Base-by-base conservation (phyloP, 495 filamentous ascomycete species). In the Margaritispora aquatica region DNA sequence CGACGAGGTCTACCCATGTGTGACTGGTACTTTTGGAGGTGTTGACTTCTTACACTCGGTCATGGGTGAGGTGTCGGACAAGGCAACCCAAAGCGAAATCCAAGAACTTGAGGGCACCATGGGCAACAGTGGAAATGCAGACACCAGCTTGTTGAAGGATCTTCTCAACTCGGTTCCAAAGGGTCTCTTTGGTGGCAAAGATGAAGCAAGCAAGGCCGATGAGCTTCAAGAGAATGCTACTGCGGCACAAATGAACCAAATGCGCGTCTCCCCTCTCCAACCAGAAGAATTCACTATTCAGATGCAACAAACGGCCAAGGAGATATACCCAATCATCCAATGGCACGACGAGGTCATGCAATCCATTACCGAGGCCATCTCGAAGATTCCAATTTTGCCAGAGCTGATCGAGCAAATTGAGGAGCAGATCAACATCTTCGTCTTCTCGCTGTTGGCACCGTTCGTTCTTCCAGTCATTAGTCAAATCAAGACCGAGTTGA, bases 1-100 rank as follows among this genome's bases (percentile, higher is more conserved):
- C 15, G 64, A 76, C 19, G 66, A 77, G 9, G 84, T 96, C 57
- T 96, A 84, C 63, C 92, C 92, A 11, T 72, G 90, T 60, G 78
- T 96, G 48, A 96, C 92, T 23, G 91, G 91, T 55, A 96, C 92
- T 2, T 97, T 96, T 73, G 92, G 92, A 27, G 90, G 90, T 55
- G 91, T 95, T 22, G 94, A 97, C 64, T 98, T 98, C 71, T 79
- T 97, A 22, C 91, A 95, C 73, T 92, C 88, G 1, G 92, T 96
- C 21, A 84, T 91, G 50, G 92, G 92, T 50, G 90, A 96, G 73
- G 77, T 96, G 57, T 87, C 85, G 21, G 92, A 96, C 69, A 96
- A 95, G 73, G 81, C 88, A 58, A 90, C 82, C 38, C 92, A 96
- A 70, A 90, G 86, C 34, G 92, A 96, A 69, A 79, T 96, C 44